Evolutionary conservation across 169 alveolate species (phyloP).

Genomic region (Toxoplasma gondii): DNA sequence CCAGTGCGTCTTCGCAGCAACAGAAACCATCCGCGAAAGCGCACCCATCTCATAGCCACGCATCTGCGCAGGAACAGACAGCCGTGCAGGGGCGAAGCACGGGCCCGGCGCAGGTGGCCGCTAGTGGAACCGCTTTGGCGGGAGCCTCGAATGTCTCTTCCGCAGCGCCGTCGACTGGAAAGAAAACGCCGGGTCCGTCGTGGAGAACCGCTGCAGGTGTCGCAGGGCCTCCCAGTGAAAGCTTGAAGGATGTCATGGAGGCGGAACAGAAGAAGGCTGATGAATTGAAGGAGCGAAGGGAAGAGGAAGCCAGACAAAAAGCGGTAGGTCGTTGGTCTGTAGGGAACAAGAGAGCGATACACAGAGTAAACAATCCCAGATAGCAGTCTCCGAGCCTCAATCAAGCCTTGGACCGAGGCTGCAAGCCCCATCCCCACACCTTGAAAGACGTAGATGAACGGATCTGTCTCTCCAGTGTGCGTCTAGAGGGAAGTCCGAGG

Average conservation of each 20-base stretch:
- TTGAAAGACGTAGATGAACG: no score
- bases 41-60: no score
- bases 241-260: conserved; percentile 31
- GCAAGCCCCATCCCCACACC: no score
- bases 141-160: background rate
- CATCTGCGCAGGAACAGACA: no score
- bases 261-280: conserved; percentile 10
- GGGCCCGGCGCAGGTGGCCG: background rate
- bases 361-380: no score
- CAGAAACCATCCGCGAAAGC: background rate
- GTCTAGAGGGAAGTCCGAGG: no score
- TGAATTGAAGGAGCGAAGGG: background rate
- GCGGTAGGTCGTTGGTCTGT: background rate
- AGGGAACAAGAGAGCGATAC: no score
- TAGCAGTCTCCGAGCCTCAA: no score
- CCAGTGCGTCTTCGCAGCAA: background rate
- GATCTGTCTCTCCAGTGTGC: no score
- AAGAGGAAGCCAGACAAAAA: conserved; percentile 14
- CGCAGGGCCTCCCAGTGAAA: background rate
- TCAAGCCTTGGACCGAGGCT: no score
- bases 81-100: no score
- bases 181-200: background rate
- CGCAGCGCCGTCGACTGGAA: background rate
- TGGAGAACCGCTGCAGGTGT: background rate
- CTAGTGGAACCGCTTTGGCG: background rate